Evolutionary conservation across 2,329 filamentous ascomycete species (phyloP).

Genomic region (Calonectria pteridis): DNA sequence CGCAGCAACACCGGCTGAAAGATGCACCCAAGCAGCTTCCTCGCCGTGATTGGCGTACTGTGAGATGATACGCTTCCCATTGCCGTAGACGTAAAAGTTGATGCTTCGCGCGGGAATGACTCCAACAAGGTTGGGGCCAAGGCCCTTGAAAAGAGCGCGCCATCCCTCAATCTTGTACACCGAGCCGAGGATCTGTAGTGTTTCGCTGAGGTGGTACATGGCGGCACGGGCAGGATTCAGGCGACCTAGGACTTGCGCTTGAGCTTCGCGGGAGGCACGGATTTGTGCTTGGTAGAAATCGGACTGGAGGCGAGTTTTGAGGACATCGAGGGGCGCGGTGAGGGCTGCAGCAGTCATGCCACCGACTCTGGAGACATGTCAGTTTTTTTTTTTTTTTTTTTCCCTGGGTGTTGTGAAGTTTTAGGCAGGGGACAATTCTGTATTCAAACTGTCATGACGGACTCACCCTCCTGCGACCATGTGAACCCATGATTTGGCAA

Average conservation of each 20-base stretch:
- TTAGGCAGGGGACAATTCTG: background rate
- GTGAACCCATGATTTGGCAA: conserved; percentile 89
- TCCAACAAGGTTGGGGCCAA: conserved; percentile 90
- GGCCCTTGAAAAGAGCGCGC: conserved; percentile 90
- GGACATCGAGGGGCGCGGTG: conserved; percentile 93
- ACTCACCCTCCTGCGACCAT: conserved; percentile 90
- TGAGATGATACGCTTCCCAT: conserved; percentile 86
- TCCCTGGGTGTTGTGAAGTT: background rate
- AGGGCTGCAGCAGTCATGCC: conserved; percentile 93
- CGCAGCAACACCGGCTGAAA: conserved; percentile 80
- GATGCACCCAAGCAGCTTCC: conserved; percentile 81
- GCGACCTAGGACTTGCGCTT: conserved; percentile 59
- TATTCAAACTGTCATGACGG: background rate
- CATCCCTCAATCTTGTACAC: conserved; percentile 87
- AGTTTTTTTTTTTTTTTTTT: conserved; percentile 24
- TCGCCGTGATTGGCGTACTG: conserved; percentile 78
- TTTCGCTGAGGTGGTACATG: conserved; percentile 84
- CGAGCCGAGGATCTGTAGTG: conserved; percentile 84
- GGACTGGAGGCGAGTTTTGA: conserved; percentile 93
- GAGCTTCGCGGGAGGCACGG: conserved; percentile 72
- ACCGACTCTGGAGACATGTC: conserved; percentile 70
- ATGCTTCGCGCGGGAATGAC: conserved; percentile 92
- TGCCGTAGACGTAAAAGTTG: conserved; percentile 95
- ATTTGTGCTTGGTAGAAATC: conserved; percentile 94
- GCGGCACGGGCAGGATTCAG: conserved; percentile 76